Conservation (phyloP, 345 rosid species). For the Syzygium aqueum region DNA sequence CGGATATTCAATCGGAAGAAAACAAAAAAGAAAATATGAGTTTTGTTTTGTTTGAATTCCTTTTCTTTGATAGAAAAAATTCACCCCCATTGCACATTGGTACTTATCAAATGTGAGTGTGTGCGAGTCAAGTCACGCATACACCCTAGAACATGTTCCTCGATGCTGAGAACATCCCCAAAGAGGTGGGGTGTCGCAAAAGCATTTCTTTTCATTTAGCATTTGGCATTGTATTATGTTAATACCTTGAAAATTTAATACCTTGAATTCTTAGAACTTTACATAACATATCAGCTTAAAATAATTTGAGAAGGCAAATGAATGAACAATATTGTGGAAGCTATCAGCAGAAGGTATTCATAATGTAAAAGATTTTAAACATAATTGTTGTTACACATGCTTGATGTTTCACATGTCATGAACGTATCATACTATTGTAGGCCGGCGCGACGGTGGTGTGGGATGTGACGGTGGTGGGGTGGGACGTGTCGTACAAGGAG, state of each 20-base stretch:
- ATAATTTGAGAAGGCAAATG: background rate
- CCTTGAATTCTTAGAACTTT: background rate
- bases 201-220: background rate
- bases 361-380: background rate
- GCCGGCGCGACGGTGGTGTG: slow-evolving; percentile 35
- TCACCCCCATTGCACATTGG: background rate
- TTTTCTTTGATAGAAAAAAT: background rate
- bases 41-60: background rate
- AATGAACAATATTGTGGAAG: background rate
- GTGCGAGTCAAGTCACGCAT: background rate
- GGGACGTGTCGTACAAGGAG: slow-evolving; percentile 44
- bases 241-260: background rate
- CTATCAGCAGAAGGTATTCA: background rate
- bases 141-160: background rate
- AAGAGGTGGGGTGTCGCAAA: no score
- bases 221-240: background rate
- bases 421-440: background rate
- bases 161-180: background rate
- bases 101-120: background rate
- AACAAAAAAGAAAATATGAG: background rate
- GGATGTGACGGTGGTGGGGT: slow-evolving; percentile 47
- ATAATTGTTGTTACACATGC: background rate
- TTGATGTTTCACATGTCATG: background rate
- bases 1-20: background rate
- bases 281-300: background rate